Evolutionary conservation across 1,284 basidiomycete genomes (phyloP).

Genomic region (Pseudomicrostroma phylloplanum): DNA sequence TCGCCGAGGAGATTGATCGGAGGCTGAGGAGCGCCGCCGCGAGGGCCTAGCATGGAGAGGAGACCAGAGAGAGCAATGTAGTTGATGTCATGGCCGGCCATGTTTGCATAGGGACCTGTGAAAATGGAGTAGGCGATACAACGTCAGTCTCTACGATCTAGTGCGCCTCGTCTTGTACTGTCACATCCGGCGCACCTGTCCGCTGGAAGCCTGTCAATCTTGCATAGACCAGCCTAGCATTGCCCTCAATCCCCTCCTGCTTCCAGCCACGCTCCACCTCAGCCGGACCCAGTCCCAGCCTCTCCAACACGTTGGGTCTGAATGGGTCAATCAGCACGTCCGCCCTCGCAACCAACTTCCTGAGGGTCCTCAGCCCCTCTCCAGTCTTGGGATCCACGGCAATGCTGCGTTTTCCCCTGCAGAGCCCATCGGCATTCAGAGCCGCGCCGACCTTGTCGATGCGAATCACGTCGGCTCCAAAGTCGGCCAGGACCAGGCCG

Average conservation of each 20-base stretch:
- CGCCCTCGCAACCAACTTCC: constrained; percentile 61
- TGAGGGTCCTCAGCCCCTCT: constrained; percentile 60
- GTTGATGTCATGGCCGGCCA: constrained; percentile 67
- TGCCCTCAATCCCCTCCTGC: constrained; percentile 44
- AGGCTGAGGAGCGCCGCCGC: constrained; percentile 61
- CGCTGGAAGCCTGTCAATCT: constrained; percentile 51
- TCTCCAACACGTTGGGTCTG: constrained; percentile 73
- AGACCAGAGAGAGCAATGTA: constrained; percentile 76
- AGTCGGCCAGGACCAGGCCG: constrained; percentile 69
- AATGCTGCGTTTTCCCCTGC: constrained; percentile 68
- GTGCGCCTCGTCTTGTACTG: neutral
- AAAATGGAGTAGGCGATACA: neutral
- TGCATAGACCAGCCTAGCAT: constrained; percentile 45
- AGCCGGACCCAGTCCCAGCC: constrained; percentile 65
- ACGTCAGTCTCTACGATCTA: neutral
- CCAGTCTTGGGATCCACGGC: constrained; percentile 62
- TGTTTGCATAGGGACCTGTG: constrained; percentile 39
- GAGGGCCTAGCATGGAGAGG: constrained; percentile 55
- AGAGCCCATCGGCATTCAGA: constrained; percentile 54
- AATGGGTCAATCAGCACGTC: constrained; percentile 79
- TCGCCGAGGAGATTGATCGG: constrained; percentile 73
- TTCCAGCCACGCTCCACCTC: constrained; percentile 52
- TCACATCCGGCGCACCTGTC: constrained; percentile 13
- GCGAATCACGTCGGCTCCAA: constrained; percentile 70
- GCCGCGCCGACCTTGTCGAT: constrained; percentile 60